Conservation (phyloP, 2,329 filamentous ascomycete species). For the Claviceps lovelessii region DNA sequence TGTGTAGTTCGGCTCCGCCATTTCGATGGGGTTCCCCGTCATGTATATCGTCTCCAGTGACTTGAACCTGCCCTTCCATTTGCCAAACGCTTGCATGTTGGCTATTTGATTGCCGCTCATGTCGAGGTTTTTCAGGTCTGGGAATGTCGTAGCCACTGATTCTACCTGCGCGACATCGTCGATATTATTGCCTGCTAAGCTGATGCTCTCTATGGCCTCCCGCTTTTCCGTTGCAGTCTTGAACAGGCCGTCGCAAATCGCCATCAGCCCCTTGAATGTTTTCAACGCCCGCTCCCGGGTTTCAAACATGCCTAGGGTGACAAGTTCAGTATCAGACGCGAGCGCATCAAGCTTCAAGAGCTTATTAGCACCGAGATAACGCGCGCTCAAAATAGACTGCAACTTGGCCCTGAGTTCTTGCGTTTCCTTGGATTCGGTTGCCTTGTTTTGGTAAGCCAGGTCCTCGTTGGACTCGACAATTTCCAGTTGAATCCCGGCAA, state of each 20-base stretch:
- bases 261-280: constrained; percentile 85
- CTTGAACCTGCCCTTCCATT: constrained; percentile 68
- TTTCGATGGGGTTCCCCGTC: constrained; percentile 59
- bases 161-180: constrained; percentile 58
- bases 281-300: constrained; percentile 60
- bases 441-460: constrained; percentile 19
- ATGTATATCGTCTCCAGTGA: constrained; percentile 70
- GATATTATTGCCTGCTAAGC: constrained; percentile 67
- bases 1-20: constrained; percentile 44
- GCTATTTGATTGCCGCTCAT: constrained; percentile 71
- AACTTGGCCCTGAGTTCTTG: constrained; percentile 55
- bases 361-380: constrained; percentile 60
- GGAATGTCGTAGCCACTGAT: constrained; percentile 62
- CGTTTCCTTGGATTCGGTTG: constrained; percentile 35
- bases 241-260: constrained; percentile 66
- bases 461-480: constrained; percentile 36
- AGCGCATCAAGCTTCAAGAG: constrained; percentile 73
- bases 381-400: constrained; percentile 53
- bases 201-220: constrained; percentile 68
- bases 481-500: constrained; percentile 49
- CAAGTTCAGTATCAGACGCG: constrained; percentile 55
- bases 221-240: constrained; percentile 56
- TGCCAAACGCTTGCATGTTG: constrained; percentile 50
- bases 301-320: constrained; percentile 62
- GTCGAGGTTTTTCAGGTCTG: constrained; percentile 76